phyloP scores from a whole-genome alignment of 306 rosid genomes.

The Dicorynia guianensis region DNA sequence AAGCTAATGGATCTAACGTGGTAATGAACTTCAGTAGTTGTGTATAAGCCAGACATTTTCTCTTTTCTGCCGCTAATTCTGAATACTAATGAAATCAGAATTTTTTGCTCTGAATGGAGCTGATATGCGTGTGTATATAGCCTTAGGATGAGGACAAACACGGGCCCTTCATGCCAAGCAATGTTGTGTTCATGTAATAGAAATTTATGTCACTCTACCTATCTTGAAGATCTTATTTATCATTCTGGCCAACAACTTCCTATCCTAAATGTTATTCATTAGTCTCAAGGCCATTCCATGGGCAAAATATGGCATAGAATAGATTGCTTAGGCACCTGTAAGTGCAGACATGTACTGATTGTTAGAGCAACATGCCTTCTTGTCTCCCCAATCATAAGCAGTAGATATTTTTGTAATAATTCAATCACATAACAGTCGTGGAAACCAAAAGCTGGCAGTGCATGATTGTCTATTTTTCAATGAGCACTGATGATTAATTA shows the following conservation, averaged over 20 bases:
- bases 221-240: slow-evolving; percentile 7
- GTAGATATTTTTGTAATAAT: slow-evolving; percentile 16
- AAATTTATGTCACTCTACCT: neutral
- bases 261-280: slow-evolving; percentile 32
- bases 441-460: slow-evolving; percentile 40
- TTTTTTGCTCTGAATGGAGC: slow-evolving; percentile 22
- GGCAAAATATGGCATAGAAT: slow-evolving; percentile 34
- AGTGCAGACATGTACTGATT: slow-evolving; percentile 17
- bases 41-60: slow-evolving; percentile 31
- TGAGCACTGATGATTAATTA: neutral
- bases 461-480: slow-evolving; percentile 41
- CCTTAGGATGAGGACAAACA: slow-evolving; percentile 24
- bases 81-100: neutral
- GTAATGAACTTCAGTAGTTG: slow-evolving; percentile 34
- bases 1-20: slow-evolving; percentile 75
- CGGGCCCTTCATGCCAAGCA: slow-evolving; percentile 39
- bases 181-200: slow-evolving; percentile 21
- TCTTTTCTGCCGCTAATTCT: slow-evolving; percentile 13
- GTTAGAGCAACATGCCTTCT: slow-evolving; percentile 7
- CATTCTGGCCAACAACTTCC: slow-evolving; percentile 36
- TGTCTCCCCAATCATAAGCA: slow-evolving; percentile 46
- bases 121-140: neutral
- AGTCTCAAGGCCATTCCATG: slow-evolving; percentile 20
- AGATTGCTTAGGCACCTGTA: slow-evolving; percentile 8
- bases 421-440: slow-evolving; percentile 5